Conservation (phyloP, 2,329 filamentous ascomycete species). For the Tricladium varicosporioides region DNA sequence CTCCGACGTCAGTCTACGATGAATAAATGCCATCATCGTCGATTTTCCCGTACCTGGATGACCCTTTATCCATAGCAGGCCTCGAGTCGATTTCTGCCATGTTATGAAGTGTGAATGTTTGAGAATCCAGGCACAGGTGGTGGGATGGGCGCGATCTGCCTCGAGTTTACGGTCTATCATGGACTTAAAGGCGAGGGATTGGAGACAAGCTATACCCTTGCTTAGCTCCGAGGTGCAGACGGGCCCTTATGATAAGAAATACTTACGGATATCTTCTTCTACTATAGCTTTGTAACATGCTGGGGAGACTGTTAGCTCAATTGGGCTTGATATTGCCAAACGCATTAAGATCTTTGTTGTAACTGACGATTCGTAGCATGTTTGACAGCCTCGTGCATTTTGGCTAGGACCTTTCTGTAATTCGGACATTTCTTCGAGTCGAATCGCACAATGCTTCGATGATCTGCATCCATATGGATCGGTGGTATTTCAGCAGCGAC, state of each 20-base stretch:
- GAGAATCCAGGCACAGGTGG: slow-evolving; percentile 37
- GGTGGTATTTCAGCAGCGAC: not conserved
- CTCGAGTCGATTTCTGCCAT: slow-evolving; percentile 24
- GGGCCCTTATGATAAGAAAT: no score
- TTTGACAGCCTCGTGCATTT: slow-evolving; percentile 5
- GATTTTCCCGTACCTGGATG: slow-evolving; percentile 41
- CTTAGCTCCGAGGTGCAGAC: no score
- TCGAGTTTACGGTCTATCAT: slow-evolving; percentile 32
- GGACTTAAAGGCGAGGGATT: slow-evolving; percentile 34
- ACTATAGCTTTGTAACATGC: not conserved
- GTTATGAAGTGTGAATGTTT: slow-evolving; percentile 24
- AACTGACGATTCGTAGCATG: slow-evolving; percentile 7
- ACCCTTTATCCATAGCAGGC: slow-evolving; percentile 39
- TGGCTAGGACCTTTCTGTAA: slow-evolving; percentile 8
- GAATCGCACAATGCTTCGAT: slow-evolving; percentile 9
- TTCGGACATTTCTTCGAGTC: not conserved
- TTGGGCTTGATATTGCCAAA: no score
- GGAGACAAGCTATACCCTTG: slow-evolving; percentile 33
- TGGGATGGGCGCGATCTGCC: slow-evolving; percentile 33
- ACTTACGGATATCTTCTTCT: slow-evolving; percentile 6
- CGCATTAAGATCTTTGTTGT: no score
- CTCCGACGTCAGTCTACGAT: slow-evolving; percentile 4
- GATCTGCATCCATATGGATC: slow-evolving; percentile 12
- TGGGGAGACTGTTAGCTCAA: not conserved
- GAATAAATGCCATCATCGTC: slow-evolving; percentile 34